A percentile compares a stretch with the other conserved stretches of the same genome.
These are phyloP conservation scores for Fusarium domesticum DNA, from an alignment of 2,329 filamentous ascomycete genomes.

Conservation along the genomic window DNA sequence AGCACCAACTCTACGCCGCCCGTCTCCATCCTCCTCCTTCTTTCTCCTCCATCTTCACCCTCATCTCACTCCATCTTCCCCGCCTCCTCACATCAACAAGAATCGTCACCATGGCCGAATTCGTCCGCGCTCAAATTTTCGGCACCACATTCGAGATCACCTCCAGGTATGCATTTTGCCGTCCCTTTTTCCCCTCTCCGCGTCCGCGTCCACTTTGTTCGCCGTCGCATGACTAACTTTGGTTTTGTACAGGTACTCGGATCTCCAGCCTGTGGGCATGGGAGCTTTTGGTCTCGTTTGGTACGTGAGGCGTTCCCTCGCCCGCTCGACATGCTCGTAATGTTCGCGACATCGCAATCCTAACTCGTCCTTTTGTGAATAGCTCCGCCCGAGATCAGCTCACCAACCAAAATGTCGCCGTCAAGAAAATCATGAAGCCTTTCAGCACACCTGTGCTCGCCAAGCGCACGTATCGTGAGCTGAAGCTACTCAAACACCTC, in stretches of 20 bases:
- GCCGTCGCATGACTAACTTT: conserved; percentile 13
- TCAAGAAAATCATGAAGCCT: conserved; percentile 99
- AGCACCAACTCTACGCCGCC: conserved; percentile 4
- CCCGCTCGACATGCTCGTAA: conserved; percentile 8
- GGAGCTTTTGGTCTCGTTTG: conserved; percentile 97
- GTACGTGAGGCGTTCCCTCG: conserved; percentile 49
- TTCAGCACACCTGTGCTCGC: conserved; percentile 99
- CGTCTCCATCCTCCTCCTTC: conserved; percentile 14
- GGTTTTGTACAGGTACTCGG: conserved; percentile 70
- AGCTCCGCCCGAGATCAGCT: conserved; percentile 98
- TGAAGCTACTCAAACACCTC: conserved; percentile 96
- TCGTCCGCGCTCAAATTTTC: conserved; percentile 98
- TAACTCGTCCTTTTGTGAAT: conserved; percentile 9
- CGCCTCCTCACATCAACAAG: conserved; percentile 2
- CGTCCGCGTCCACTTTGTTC: neutral
- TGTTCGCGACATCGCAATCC: conserved; percentile 1
- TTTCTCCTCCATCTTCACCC: conserved; percentile 5
- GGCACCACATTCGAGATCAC: conserved; percentile 99
- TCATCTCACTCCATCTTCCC: conserved; percentile 6
- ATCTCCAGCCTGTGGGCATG: conserved; percentile 98
- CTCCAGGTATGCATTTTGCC: conserved; percentile 65
- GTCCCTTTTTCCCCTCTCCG: neutral
- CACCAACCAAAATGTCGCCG: conserved; percentile 91
- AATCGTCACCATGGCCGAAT: conserved; percentile 82
- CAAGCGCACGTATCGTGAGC: conserved; percentile 94